phyloP scores from a whole-genome alignment of 2,329 filamentous ascomycete genomes.

The Fusarium pseudograminearum region DNA sequence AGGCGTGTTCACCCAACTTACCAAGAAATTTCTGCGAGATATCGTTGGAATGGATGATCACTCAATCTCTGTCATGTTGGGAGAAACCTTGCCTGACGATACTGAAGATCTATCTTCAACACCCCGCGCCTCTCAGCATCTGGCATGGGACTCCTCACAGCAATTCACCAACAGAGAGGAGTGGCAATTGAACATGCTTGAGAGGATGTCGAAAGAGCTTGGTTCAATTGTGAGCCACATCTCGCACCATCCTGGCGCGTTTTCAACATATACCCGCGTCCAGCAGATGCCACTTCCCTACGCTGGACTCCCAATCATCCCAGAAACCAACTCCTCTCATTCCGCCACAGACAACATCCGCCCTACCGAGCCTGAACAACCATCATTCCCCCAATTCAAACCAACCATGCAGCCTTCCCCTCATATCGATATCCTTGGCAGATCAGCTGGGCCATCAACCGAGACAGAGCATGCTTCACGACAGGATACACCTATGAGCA shows the following conservation, averaged over 20 bases:
- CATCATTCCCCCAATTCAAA: slow-evolving; percentile 57
- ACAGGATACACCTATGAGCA: slow-evolving; percentile 45
- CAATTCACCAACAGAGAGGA: slow-evolving; percentile 55
- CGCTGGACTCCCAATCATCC: slow-evolving; percentile 77
- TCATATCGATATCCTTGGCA: slow-evolving; percentile 54
- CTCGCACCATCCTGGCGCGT: slow-evolving; percentile 84
- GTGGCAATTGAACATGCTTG: slow-evolving; percentile 84
- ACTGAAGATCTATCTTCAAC: slow-evolving; percentile 62
- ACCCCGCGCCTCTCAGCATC: slow-evolving; percentile 57
- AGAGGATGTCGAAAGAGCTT: slow-evolving; percentile 87
- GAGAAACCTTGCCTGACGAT: slow-evolving; percentile 75
- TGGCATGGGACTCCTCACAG: slow-evolving; percentile 46
- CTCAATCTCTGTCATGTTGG: slow-evolving; percentile 86
- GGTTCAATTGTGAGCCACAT: slow-evolving; percentile 86
- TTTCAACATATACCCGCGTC: slow-evolving; percentile 80
- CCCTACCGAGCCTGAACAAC: slow-evolving; percentile 40
- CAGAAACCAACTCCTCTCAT: slow-evolving; percentile 60
- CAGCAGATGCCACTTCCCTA: slow-evolving; percentile 77
- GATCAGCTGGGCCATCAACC: slow-evolving; percentile 39
- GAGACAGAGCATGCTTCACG: slow-evolving; percentile 38
- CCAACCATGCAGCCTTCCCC: slow-evolving; percentile 59
- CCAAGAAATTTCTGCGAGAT: slow-evolving; percentile 86
- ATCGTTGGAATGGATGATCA: slow-evolving; percentile 91
- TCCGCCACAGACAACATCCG: slow-evolving; percentile 45
- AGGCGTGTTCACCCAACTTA: slow-evolving; percentile 83